Conservation (phyloP, 495 filamentous ascomycete genomes). For the Chaetomium tenue region DNA sequence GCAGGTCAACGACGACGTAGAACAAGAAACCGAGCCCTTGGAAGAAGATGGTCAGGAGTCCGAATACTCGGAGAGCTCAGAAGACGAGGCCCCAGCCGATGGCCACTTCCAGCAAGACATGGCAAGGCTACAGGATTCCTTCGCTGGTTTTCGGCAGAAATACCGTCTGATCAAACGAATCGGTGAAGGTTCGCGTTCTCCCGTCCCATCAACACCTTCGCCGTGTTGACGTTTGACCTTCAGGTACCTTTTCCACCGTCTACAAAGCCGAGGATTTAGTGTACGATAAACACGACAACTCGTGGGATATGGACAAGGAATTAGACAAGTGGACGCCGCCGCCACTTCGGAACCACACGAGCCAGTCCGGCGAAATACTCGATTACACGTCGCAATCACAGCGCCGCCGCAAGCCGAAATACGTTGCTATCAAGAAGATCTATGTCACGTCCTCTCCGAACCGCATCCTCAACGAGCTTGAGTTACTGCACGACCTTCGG, state of each 20-base stretch:
- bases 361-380: slow-evolving; percentile 32
- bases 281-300: slow-evolving; percentile 79
- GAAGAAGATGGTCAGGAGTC: slow-evolving; percentile 50
- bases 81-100: slow-evolving; percentile 71
- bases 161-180: slow-evolving; percentile 95
- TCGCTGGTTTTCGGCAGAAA: slow-evolving; percentile 74
- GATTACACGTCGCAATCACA: slow-evolving; percentile 24
- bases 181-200: slow-evolving; percentile 70
- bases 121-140: slow-evolving; percentile 73
- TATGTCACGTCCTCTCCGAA: slow-evolving; percentile 93
- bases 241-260: slow-evolving; percentile 95
- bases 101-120: slow-evolving; percentile 78
- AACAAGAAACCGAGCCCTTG: slow-evolving; percentile 35
- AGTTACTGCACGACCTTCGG: slow-evolving; percentile 86
- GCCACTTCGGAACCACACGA: slow-evolving; percentile 47
- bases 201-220: not conserved
- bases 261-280: slow-evolving; percentile 97
- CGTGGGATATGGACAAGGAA: slow-evolving; percentile 76
- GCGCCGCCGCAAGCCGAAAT: slow-evolving; percentile 58
- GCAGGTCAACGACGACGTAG: slow-evolving; percentile 22
- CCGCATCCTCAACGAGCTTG: slow-evolving; percentile 94
- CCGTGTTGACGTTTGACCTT: not conserved
- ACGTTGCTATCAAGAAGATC: slow-evolving; percentile 97
- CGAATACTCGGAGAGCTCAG: slow-evolving; percentile 49
- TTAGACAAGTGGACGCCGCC: slow-evolving; percentile 62